Base-by-base conservation (phyloP, 2,329 filamentous ascomycete genomes). In the Nemania sp. region DNA sequence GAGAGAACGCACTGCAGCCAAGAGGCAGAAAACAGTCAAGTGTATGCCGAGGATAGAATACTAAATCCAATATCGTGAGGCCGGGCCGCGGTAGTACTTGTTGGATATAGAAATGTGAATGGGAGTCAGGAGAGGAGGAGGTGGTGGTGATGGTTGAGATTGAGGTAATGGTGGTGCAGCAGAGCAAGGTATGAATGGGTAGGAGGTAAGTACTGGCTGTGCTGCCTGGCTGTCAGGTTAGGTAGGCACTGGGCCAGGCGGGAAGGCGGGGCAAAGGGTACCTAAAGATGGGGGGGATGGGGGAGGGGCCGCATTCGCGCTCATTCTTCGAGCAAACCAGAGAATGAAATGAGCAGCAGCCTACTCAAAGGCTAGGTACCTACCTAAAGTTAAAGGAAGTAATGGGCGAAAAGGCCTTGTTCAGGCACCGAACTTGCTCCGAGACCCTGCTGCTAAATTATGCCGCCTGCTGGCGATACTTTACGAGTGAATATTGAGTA, bases 261-360 rank as follows among this genome's bases (percentile, higher is more conserved):
- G 28, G 56, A 52, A 55, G 48, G 52, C 46, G 56, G 52, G 52
- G 56, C 44, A 37, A 42, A 39, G 33, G 41, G 22, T 36, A 24
- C 23, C 14, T 9, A 49, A 36, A 31, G 36, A 28, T 34, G 40
- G 12, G 37, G 15, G 17, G 40, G 20, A 26, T 9, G 47, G 17
- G 42, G 42, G 17, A 30, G 42, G n/a, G 28, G 28, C 8, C 28
- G 28, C 28, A 9, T 28, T 31, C 9, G 11, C 28, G 9, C 5
- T n/a, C n/a, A n/a, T 12, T 6, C 5, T 37, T 37, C 34, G 8
- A 30, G n/a, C n/a, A n/a, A n/a, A n/a, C n/a, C n/a, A n/a, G n/a
- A n/a, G n/a, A n/a, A n/a, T n/a, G n/a, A n/a, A n/a, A n/a, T n/a
- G n/a, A 14, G 28, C 11, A 14, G 28, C 4, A 49, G 12, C 23